Percentiles rank a stretch among this genome's conserved stretches.
These are phyloP conservation scores for Coniochaeta sp. DNA, from an alignment of 2,329 filamentous ascomycete species.

Conservation along the genomic window DNA sequence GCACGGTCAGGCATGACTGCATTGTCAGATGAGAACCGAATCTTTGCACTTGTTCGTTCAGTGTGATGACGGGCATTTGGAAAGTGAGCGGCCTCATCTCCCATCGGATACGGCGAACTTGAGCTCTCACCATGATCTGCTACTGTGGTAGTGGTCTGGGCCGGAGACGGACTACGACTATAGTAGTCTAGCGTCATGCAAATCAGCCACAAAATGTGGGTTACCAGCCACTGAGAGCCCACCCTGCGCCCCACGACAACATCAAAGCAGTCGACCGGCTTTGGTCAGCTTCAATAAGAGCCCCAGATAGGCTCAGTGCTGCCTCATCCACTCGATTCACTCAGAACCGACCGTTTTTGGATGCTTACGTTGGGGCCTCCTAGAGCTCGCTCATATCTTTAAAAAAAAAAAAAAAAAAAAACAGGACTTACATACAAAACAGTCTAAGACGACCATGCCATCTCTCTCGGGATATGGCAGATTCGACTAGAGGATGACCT, in stretches of 20 bases:
- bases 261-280: too few species aligned
- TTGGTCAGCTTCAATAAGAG: not conserved
- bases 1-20: not conserved
- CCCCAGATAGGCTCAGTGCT: not conserved
- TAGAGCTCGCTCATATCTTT: not conserved
- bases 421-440: not conserved
- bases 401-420: not conserved
- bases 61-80: not conserved
- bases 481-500: not conserved
- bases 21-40: not conserved
- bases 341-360: not conserved
- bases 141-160: not conserved
- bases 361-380: not conserved
- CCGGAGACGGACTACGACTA: not conserved
- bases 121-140: not conserved
- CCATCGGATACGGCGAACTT: not conserved
- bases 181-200: not conserved
- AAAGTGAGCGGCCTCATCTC: not conserved
- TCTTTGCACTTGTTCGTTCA: not conserved
- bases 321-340: not conserved
- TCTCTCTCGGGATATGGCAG: not conserved
- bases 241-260: not conserved
- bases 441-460: not conserved
- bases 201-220: not conserved
- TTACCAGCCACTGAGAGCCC: not conserved